Percentiles rank a stretch among this genome's conserved stretches.
These are phyloP conservation scores for Paradendryphiella salina DNA, from an alignment of 2,329 filamentous ascomycete genomes.

Conservation along the genomic window DNA sequence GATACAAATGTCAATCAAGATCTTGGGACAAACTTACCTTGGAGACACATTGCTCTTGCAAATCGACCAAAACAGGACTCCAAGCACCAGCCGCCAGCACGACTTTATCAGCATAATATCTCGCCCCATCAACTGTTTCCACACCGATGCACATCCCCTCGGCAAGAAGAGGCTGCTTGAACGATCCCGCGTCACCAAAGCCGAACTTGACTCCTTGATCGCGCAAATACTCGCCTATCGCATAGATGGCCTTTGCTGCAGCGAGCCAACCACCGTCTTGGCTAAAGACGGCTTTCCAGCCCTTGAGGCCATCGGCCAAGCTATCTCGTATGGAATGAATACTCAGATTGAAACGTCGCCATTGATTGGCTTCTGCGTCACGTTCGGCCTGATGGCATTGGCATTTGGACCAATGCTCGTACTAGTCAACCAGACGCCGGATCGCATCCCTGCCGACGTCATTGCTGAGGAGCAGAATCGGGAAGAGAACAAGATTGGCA, in stretches of 20 bases:
- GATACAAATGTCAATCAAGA: background rate
- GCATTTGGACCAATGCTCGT: slow-evolving; percentile 40
- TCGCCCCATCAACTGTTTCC: slow-evolving; percentile 49
- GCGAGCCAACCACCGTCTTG: slow-evolving; percentile 54
- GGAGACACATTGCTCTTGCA: slow-evolving; percentile 49
- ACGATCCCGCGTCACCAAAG: slow-evolving; percentile 51
- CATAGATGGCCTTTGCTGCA: slow-evolving; percentile 54
- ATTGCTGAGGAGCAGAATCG: slow-evolving; percentile 31
- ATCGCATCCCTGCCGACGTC: slow-evolving; percentile 40
- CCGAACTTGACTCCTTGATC: slow-evolving; percentile 49
- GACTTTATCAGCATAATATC: slow-evolving; percentile 51
- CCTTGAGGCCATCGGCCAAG: slow-evolving; percentile 42
- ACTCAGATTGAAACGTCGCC: slow-evolving; percentile 36
- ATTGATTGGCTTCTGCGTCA: slow-evolving; percentile 39
- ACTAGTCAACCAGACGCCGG: slow-evolving; percentile 38
- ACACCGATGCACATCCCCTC: slow-evolving; percentile 48
- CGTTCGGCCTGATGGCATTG: slow-evolving; percentile 39
- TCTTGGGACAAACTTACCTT: slow-evolving; percentile 51
- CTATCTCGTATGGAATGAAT: slow-evolving; percentile 38
- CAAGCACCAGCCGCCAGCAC: slow-evolving; percentile 49
- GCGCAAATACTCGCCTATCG: slow-evolving; percentile 49
- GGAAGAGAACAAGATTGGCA: slow-evolving; percentile 21
- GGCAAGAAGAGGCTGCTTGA: slow-evolving; percentile 50
- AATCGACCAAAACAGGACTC: slow-evolving; percentile 35
- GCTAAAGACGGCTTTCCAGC: slow-evolving; percentile 54